Evolutionary conservation across 352 stramenopile species (phyloP), one percentile per base, ranked within the genome.

Genomic region (Pythium periplocum): DNA sequence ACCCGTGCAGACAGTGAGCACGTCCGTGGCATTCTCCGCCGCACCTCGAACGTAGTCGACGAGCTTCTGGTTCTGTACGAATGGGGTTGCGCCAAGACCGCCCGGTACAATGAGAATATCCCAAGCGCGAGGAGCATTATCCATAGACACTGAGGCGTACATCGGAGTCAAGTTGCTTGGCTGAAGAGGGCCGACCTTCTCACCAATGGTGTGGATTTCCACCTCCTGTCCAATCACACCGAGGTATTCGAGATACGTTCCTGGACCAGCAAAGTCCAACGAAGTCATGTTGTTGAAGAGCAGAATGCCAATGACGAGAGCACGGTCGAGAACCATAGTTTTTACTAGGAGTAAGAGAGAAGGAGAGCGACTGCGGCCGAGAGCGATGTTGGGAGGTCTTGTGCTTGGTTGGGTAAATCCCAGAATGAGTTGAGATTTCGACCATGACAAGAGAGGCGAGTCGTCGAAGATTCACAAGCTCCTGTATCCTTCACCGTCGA

Each of bases 1-100:
- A 2, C 76, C 76, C 26, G 76, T 85, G 61, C 76, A 87, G 51
- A 87, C 72, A 1, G 63, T 80, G 36, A 87, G 48, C 49, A 87
- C 72, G 50, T 66, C 46, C 33, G 57, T 67, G 4, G 71, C 64
- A 1, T 48, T 47, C 34, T 72, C 61, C 2, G 72, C 63, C 7
- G 47, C 57, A 0, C 42, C 32, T 32, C 58, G 58, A 40, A 86
- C 56, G 52, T 80, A 86, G 11, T 54, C 57, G 8, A 83, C 45
- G 48, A 81, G 80, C 4, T 39, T 53, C 6, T 54, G 44, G 57
- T 86, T 54, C 38, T 75, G 58, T 44, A 71, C 52, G 62, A 81
- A 53, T 35, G 57, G 40, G 6, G 63, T 43, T 33, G 61, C 57
- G 45, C 66, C 69, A 6, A 43, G 53, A 12, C 65, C 71, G 5